Evolutionary conservation across 495 filamentous ascomycete genomes (phyloP).

Genomic region (Aspergillus egyptiacus): DNA sequence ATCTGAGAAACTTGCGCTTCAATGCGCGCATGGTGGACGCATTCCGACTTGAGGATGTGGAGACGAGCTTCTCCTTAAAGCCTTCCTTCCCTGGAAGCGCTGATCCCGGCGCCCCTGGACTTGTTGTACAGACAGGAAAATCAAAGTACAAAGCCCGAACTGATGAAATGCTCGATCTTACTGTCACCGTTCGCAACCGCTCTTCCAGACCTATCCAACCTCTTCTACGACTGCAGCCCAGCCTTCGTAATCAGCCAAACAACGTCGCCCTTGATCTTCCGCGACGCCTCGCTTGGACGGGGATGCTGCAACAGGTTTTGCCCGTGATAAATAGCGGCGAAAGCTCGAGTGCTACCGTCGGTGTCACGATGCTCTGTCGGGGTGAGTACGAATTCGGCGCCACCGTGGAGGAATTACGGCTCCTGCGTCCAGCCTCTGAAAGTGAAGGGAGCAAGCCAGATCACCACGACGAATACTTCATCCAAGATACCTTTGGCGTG

Average conservation of each 20-base stretch:
- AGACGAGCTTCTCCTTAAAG: constrained; percentile 56
- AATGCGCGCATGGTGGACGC: constrained; percentile 76
- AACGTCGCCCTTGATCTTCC: constrained; percentile 75
- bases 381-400: constrained; percentile 81
- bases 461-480: constrained; percentile 28
- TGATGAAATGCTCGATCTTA: constrained; percentile 66
- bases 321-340: constrained; percentile 52
- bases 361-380: constrained; percentile 64
- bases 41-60: constrained; percentile 73
- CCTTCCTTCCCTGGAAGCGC: constrained; percentile 17
- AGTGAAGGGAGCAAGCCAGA: constrained; percentile 8
- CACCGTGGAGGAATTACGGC: constrained; percentile 70
- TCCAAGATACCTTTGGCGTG: constrained; percentile 49
- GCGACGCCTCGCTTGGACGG: constrained; percentile 78
- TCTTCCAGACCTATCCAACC: constrained; percentile 61
- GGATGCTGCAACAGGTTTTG: constrained; percentile 69
- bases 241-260: constrained; percentile 65
- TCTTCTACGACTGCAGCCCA: constrained; percentile 69
- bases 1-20: constrained; percentile 67
- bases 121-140: constrained; percentile 38
- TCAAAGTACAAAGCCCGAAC: constrained; percentile 53
- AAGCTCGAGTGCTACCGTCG: constrained; percentile 51
- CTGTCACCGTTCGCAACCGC: constrained; percentile 64
- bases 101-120: background rate
- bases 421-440: constrained; percentile 21